These are phyloP conservation scores for Fusarium clavum DNA, from an alignment of 2,329 filamentous ascomycete species.

Conservation along the genomic window DNA sequence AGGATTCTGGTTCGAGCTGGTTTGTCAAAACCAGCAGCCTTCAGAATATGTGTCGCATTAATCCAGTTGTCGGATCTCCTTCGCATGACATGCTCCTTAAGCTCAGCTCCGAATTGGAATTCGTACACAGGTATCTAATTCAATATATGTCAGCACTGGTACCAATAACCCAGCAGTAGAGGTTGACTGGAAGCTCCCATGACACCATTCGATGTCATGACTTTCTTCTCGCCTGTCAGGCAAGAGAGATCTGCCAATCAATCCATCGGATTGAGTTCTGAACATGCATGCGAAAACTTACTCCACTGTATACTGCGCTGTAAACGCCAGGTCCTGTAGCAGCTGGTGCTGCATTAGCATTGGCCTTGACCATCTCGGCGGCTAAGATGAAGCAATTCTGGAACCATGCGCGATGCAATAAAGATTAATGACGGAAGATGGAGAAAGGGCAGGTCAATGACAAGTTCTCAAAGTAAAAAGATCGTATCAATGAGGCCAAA, in stretches of 20 bases:
- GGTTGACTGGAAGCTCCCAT: not conserved
- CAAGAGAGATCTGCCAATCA: not conserved
- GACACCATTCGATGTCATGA: slow-evolving; percentile 7
- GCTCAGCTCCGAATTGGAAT: slow-evolving; percentile 83
- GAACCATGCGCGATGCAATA: slow-evolving; percentile 32
- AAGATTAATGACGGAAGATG: slow-evolving; percentile 3
- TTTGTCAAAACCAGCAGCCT: slow-evolving; percentile 97
- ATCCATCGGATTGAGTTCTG: not conserved
- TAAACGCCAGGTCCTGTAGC: slow-evolving; percentile 65
- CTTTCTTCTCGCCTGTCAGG: not conserved
- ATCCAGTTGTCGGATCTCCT: slow-evolving; percentile 95
- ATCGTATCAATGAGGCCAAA: slow-evolving; percentile 18
- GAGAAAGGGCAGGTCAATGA: not conserved
- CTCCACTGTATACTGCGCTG: slow-evolving; percentile 76
- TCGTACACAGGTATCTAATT: slow-evolving; percentile 92
- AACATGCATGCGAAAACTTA: slow-evolving; percentile 54
- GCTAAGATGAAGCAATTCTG: slow-evolving; percentile 38
- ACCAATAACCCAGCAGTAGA: not conserved
- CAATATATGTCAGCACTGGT: slow-evolving; percentile 19
- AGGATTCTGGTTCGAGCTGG: slow-evolving; percentile 93
- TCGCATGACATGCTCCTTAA: slow-evolving; percentile 93
- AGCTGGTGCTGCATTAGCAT: slow-evolving; percentile 45
- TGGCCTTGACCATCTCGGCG: slow-evolving; percentile 61
- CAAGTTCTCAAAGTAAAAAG: slow-evolving; percentile 9
- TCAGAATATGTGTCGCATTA: slow-evolving; percentile 99